Percentiles rank a stretch among this genome's conserved stretches.
Conservation (phyloP, 2,329 filamentous ascomycete species). For the Ascochyta fabae region DNA sequence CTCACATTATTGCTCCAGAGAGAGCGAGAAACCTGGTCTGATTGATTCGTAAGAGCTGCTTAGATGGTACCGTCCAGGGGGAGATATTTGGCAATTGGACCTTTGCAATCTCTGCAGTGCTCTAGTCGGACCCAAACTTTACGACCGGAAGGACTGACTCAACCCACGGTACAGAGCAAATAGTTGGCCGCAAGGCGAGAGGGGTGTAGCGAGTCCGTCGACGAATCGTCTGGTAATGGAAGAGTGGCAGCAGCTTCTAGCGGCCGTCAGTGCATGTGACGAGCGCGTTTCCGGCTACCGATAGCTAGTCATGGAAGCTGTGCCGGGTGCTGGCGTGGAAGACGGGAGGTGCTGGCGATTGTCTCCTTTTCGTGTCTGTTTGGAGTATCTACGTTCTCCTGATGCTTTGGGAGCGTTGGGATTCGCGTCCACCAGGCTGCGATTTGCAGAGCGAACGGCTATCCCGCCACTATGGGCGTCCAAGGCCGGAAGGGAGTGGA, state of each 20-base stretch:
- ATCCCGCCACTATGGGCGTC: conserved; percentile 25
- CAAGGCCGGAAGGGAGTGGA: conserved; percentile 12
- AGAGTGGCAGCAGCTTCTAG: conserved; percentile 29
- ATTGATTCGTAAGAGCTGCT: neutral
- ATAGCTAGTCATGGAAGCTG: conserved; percentile 10
- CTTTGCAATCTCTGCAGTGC: conserved; percentile 11
- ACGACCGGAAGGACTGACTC: conserved; percentile 25
- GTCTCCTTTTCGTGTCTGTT: neutral
- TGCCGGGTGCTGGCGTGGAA: conserved; percentile 1
- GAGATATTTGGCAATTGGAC: neutral
- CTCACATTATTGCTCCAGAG: neutral
- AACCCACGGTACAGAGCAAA: conserved; percentile 8
- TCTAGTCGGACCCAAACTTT: conserved; percentile 24
- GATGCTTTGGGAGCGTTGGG: conserved; percentile 9
- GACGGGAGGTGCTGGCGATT: neutral
- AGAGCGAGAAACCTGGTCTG: neutral
- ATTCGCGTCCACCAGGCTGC: conserved; percentile 7
- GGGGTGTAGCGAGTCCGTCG: conserved; percentile 13
- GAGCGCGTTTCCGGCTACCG: conserved; percentile 4
- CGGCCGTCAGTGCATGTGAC: conserved; percentile 22
- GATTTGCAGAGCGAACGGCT: conserved; percentile 29
- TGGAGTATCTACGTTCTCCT: conserved; percentile 14
- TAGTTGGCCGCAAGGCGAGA: conserved; percentile 8
- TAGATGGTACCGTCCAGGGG: neutral
- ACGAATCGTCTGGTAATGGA: conserved; percentile 11